Conservation (phyloP, 192 early-diverging fungal genomes). For the Globomyces pollinis-pini region DNA sequence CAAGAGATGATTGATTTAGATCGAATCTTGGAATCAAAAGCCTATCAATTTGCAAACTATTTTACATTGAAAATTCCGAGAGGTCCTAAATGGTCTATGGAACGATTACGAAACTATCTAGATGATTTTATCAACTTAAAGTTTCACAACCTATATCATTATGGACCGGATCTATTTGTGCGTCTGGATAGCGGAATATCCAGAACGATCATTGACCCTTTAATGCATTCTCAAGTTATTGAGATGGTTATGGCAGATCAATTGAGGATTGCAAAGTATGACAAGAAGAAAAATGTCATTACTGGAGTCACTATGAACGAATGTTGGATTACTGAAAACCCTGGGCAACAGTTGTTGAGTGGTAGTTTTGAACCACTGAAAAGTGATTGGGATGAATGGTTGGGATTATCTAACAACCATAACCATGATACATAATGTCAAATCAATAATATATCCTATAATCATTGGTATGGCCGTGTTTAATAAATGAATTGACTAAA, state of each 20-base stretch:
- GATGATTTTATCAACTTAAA: background rate
- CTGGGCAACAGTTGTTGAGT: slow-evolving; percentile 7
- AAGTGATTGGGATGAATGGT: slow-evolving; percentile 1
- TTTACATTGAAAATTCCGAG: background rate
- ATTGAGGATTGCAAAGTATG: no score
- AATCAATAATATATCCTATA: no score
- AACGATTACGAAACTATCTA: background rate
- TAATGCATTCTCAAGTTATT: background rate
- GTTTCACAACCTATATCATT: background rate
- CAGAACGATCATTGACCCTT: background rate
- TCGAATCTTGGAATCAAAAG: background rate
- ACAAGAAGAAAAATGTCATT: background rate
- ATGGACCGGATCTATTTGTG: background rate
- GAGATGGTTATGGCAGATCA: no score
- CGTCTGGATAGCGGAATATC: no score
- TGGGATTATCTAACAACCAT: no score
- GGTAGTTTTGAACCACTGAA: slow-evolving; percentile 6
- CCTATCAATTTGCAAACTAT: background rate
- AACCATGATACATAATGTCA: no score
- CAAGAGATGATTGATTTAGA: background rate
- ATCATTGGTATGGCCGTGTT: no score
- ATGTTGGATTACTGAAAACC: slow-evolving; percentile 11
- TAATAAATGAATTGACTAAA: no score
- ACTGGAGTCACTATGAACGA: background rate
- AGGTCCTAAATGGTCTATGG: background rate